phyloP scores from a whole-genome alignment of 1,139 yeast genomes.

The Sugiyamaella castrensis region DNA sequence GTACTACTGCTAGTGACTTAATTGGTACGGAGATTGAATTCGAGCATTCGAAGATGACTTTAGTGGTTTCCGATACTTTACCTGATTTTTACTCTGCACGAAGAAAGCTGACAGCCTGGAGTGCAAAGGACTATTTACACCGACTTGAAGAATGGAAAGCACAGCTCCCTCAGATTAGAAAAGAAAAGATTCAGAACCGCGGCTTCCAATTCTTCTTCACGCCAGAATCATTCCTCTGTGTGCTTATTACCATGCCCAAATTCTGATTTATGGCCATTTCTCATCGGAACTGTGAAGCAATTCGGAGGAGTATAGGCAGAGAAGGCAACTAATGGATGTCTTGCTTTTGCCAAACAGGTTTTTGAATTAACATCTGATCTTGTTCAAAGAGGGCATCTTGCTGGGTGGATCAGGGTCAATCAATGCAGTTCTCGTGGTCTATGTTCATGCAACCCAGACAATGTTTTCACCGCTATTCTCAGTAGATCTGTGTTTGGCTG shows the following conservation, averaged over 20 bases:
- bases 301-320: constrained; percentile 11
- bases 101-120: constrained; percentile 1
- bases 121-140: constrained; percentile 1
- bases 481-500: constrained; percentile 8
- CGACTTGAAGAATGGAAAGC: constrained; percentile 6
- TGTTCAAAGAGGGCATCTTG: constrained; percentile 11
- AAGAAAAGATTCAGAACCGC: constrained; percentile 6
- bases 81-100: constrained; percentile 11
- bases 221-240: constrained; percentile 11
- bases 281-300: constrained; percentile 4
- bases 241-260: constrained; percentile 12
- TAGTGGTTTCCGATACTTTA: constrained; percentile 8
- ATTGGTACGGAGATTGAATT: constrained; percentile 10
- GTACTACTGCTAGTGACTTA: background rate
- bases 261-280: constrained; percentile 12
- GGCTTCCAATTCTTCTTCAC: constrained; percentile 9
- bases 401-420: constrained; percentile 14
- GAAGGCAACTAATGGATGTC: constrained; percentile 8
- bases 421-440: constrained; percentile 12
- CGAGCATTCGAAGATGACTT: constrained; percentile 12
- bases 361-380: constrained; percentile 7
- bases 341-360: constrained; percentile 3
- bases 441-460: constrained; percentile 9
- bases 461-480: constrained; percentile 1
- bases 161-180: constrained; percentile 10